phyloP scores from a whole-genome alignment of 1,284 basidiomycete genomes.

The Apiotrichum mycotoxinovorans region DNA sequence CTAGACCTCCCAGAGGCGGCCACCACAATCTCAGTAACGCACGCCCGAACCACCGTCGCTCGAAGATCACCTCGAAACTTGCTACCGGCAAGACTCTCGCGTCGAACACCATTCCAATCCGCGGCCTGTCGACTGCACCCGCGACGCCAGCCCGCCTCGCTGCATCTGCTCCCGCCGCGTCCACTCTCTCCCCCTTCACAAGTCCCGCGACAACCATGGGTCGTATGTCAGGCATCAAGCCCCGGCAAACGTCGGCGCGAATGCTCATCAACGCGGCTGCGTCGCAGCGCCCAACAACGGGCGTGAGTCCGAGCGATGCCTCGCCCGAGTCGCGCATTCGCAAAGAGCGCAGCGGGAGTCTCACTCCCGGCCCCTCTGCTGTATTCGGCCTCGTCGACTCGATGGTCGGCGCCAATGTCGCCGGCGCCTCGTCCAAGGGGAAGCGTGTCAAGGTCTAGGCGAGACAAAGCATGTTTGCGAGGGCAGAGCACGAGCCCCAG shows the following conservation, averaged over 20 bases:
- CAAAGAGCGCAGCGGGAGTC: constrained; percentile 38
- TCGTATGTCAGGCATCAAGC: constrained; percentile 42
- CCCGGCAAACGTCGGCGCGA: constrained; percentile 38
- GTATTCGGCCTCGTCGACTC: constrained; percentile 15
- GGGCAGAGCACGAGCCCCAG: neutral
- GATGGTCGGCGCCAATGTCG: constrained; percentile 14
- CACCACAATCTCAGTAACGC: constrained; percentile 26
- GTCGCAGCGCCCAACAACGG: neutral
- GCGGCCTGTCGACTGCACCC: constrained; percentile 24
- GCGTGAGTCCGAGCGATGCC: neutral
- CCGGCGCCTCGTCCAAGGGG: constrained; percentile 23
- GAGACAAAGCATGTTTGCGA: neutral
- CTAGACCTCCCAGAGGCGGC: constrained; percentile 6
- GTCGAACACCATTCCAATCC: constrained; percentile 41
- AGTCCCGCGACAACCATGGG: constrained; percentile 22
- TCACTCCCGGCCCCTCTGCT: constrained; percentile 27
- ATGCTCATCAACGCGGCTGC: constrained; percentile 33
- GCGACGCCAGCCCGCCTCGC: constrained; percentile 21
- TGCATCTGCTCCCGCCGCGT: constrained; percentile 23
- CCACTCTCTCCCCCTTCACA: constrained; percentile 19
- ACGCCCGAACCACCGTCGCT: constrained; percentile 24
- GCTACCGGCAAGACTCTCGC: constrained; percentile 18
- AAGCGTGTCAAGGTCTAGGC: constrained; percentile 33
- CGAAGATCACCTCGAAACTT: constrained; percentile 21
- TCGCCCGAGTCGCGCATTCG: constrained; percentile 10